Evolutionary conservation across 805 yeast species (phyloP).

Genomic region (Barnettozyma wickerhamii): DNA sequence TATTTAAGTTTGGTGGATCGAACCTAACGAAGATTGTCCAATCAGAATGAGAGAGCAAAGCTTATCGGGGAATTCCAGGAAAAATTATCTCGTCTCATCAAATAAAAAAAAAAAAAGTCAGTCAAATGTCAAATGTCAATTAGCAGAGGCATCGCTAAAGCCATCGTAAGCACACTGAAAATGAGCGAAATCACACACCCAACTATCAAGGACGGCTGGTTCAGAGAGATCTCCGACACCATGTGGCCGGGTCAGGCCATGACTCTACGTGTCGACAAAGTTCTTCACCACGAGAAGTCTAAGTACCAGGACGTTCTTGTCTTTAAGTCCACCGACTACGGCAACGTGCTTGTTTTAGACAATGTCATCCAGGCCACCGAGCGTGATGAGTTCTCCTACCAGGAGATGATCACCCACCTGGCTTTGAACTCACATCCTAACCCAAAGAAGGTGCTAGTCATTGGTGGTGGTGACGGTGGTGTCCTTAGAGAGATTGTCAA

Average conservation of each 20-base stretch:
- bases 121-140: too few relatives aligned
- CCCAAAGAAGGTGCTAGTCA: conserved; percentile 89
- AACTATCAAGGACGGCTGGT: conserved; percentile 80
- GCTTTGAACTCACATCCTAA: conserved; percentile 91
- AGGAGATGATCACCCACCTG: conserved; percentile 96
- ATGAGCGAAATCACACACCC: conserved; percentile 39
- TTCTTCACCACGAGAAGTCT: conserved; percentile 80
- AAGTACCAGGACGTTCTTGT: conserved; percentile 91
- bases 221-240: conserved; percentile 89
- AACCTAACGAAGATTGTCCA: too few relatives aligned
- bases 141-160: background rate
- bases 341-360: conserved; percentile 92
- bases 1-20: too few relatives aligned
- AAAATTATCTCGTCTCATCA: too few relatives aligned
- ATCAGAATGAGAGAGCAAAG: too few relatives aligned
- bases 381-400: conserved; percentile 96
- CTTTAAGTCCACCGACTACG: conserved; percentile 89
- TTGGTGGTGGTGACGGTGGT: conserved; percentile 99
- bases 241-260: conserved; percentile 99
- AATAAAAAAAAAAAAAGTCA: too few relatives aligned
- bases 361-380: conserved; percentile 95
- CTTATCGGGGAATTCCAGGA: too few relatives aligned
- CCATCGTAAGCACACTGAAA: background rate
- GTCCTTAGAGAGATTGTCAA: conserved; percentile 92
- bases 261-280: conserved; percentile 82